phyloP scores from a whole-genome alignment of 108 stramenopile species.

The Nannochloropsis gaditana region DNA sequence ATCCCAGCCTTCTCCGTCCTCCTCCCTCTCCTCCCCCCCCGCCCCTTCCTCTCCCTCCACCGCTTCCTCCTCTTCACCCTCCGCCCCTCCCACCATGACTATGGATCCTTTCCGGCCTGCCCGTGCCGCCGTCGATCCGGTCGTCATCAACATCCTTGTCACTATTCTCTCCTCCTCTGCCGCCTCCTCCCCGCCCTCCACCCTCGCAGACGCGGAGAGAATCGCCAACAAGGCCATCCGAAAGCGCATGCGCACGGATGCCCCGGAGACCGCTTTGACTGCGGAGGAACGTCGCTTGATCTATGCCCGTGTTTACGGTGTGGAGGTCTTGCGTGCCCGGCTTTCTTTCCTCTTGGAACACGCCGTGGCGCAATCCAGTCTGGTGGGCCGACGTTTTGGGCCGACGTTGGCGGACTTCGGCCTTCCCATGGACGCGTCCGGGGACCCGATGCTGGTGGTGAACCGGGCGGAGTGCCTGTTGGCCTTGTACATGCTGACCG shows the following conservation, averaged over 20 bases:
- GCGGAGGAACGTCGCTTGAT: background rate
- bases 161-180: background rate
- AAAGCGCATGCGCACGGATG: background rate
- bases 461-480: constrained; percentile 1
- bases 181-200: background rate
- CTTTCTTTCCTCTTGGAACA: background rate
- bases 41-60: background rate
- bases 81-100: constrained; percentile 9
- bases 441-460: background rate
- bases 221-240: background rate
- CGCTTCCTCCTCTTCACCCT: background rate
- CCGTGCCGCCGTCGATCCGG: background rate
- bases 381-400: background rate
- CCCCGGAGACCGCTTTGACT: background rate
- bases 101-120: constrained; percentile 2
- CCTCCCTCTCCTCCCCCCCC: background rate
- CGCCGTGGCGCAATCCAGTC: background rate
- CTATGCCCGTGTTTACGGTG: background rate
- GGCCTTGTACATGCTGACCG: constrained; percentile 8
- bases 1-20: background rate
- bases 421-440: background rate
- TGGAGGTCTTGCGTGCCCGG: background rate
- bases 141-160: background rate
- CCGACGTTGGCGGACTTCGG: background rate
- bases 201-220: background rate